Percentiles rank a stretch among this genome's conserved stretches.
These are phyloP conservation scores for Phytophthora pluvialis DNA, from an alignment of 352 stramenopile genomes.

Conservation along the genomic window DNA sequence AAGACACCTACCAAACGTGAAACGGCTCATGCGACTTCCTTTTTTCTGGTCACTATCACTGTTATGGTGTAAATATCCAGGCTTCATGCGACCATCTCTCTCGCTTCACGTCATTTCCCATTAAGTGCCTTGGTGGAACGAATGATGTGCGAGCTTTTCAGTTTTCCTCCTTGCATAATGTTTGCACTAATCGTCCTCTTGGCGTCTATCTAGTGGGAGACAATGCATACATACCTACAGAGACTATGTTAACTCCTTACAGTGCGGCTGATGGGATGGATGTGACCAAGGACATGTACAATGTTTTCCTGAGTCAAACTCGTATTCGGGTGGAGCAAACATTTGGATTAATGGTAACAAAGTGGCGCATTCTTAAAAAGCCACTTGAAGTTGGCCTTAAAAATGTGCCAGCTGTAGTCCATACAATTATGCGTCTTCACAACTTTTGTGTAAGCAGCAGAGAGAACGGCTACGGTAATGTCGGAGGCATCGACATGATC, in stretches of 20 bases:
- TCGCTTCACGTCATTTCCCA: background rate
- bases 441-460: background rate
- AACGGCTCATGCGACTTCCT: background rate
- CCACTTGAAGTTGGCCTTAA: background rate
- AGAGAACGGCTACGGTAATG: background rate
- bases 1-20: background rate
- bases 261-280: conserved; percentile 6
- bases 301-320: too few species aligned
- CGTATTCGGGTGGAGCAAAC: background rate
- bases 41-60: background rate
- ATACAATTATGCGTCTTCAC: background rate
- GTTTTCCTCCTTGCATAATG: background rate
- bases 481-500: too few species aligned
- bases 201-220: conserved; percentile 6
- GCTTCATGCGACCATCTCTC: background rate
- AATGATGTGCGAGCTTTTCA: background rate
- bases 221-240: conserved; percentile 15
- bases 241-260: conserved; percentile 11
- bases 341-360: background rate
- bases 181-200: background rate
- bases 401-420: background rate
- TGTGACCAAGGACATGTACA: background rate
- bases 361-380: background rate
- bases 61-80: background rate
- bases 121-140: background rate